Evolutionary conservation across 2,329 filamentous ascomycete species (phyloP).

Genomic region (Penicillium concentricum): DNA sequence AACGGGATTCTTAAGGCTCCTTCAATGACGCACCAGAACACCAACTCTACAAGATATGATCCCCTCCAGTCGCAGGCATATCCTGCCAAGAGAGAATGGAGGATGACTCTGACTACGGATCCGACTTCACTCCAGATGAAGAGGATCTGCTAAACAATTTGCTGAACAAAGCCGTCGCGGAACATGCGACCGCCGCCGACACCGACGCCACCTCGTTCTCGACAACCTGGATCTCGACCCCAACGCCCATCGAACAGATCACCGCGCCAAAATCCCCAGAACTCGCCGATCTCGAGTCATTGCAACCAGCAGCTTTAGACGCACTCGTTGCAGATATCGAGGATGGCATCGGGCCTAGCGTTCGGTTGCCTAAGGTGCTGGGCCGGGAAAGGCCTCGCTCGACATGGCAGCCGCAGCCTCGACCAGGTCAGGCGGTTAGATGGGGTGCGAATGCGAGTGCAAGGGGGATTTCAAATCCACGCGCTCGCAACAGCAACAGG

Average conservation of each 20-base stretch:
- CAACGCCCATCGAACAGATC: slow-evolving; percentile 9
- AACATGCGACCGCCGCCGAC: slow-evolving; percentile 24
- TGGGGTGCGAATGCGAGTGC: slow-evolving; percentile 7
- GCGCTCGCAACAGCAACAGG: slow-evolving; percentile 26
- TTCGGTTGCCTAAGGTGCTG: slow-evolving; percentile 43
- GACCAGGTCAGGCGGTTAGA: slow-evolving; percentile 16
- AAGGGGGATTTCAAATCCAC: slow-evolving; percentile 30
- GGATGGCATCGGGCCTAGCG: slow-evolving; percentile 41
- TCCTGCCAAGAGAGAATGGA: slow-evolving; percentile 31
- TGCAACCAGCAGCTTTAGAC: slow-evolving; percentile 15
- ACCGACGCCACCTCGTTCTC: slow-evolving; percentile 14
- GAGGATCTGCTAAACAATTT: slow-evolving; percentile 54
- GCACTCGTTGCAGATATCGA: slow-evolving; percentile 42
- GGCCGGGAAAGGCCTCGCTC: slow-evolving; percentile 40
- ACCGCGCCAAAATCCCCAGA: slow-evolving; percentile 3
- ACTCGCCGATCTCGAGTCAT: slow-evolving; percentile 16
- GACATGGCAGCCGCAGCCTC: slow-evolving; percentile 22
- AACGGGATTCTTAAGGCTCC: slow-evolving; percentile 12
- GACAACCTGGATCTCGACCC: slow-evolving; percentile 22
- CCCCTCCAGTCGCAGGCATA: slow-evolving; percentile 30
- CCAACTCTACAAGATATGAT: slow-evolving; percentile 21
- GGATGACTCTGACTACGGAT: slow-evolving; percentile 57
- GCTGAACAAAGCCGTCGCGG: slow-evolving; percentile 46
- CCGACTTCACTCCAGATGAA: slow-evolving; percentile 60
- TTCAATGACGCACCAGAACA: slow-evolving; percentile 17